phyloP scores from a whole-genome alignment of 73 alveolate species.

The Paramecium caudatum region DNA sequence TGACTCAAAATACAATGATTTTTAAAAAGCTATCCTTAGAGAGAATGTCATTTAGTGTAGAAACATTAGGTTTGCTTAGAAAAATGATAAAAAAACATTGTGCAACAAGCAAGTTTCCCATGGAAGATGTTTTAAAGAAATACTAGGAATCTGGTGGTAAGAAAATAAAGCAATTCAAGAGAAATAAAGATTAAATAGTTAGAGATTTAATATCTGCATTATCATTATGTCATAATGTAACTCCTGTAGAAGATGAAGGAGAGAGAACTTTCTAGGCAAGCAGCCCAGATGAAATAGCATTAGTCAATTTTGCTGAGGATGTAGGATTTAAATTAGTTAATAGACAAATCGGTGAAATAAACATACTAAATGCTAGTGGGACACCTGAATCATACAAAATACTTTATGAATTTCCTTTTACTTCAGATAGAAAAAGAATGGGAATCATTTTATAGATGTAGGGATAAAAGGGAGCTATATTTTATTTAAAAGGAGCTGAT shows the following conservation, averaged over 20 bases:
- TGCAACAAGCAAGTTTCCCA: constrained; percentile 78
- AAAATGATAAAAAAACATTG: constrained; percentile 83
- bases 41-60: constrained; percentile 85
- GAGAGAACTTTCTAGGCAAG: constrained; percentile 77
- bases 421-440: constrained; percentile 93
- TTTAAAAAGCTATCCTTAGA: constrained; percentile 88
- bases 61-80: constrained; percentile 80
- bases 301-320: constrained; percentile 93
- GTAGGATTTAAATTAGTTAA: constrained; percentile 83
- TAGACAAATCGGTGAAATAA: constrained; percentile 81
- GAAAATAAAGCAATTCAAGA: constrained; percentile 68
- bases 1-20: constrained; percentile 95
- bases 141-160: constrained; percentile 66
- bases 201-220: constrained; percentile 92
- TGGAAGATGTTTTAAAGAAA: constrained; percentile 81
- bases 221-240: constrained; percentile 94
- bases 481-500: constrained; percentile 98
- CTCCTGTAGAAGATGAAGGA: constrained; percentile 92
- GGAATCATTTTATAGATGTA: constrained; percentile 89
- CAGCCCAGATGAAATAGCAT: constrained; percentile 97
- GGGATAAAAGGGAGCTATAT: constrained; percentile 81
- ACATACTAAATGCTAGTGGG: constrained; percentile 80
- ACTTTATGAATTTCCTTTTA: constrained; percentile 92
- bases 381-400: constrained; percentile 87
- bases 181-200: constrained; percentile 84